Evolutionary conservation across 371 early-diverging fungal genomes (phyloP).

Genomic region (Mortierella sp.): DNA sequence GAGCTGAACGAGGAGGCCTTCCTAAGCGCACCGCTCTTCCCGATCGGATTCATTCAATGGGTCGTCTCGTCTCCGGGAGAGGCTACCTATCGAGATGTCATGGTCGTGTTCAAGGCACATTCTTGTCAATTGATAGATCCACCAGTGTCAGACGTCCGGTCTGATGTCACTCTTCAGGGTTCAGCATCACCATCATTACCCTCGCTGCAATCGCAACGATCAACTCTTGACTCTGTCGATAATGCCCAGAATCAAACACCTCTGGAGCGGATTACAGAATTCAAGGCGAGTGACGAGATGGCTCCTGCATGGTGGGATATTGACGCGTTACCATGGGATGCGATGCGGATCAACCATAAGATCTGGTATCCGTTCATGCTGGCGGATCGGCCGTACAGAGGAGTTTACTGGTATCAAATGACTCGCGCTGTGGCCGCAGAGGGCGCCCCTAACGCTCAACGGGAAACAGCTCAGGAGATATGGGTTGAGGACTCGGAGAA

Average conservation of each 20-base stretch:
- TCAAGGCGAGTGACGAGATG: constrained; percentile 45
- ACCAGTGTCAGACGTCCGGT: not conserved
- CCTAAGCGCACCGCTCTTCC: constrained; percentile 32
- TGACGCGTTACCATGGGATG: constrained; percentile 27
- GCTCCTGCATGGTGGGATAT: constrained; percentile 50
- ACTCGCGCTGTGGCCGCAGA: constrained; percentile 1
- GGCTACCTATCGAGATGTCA: constrained; percentile 26
- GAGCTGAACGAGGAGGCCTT: constrained; percentile 43
- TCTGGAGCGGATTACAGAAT: constrained; percentile 13
- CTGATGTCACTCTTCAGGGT: no score
- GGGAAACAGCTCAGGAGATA: constrained; percentile 38
- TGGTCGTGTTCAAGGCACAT: constrained; percentile 46
- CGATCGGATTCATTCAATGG: constrained; percentile 44
- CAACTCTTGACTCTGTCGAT: not conserved
- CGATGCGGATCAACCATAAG: constrained; percentile 41
- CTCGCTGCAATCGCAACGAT: no score
- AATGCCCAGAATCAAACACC: no score
- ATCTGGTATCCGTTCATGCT: constrained; percentile 46
- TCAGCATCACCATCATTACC: not conserved
- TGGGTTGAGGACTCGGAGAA: constrained; percentile 33
- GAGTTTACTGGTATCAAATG: constrained; percentile 40
- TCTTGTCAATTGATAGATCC: not conserved
- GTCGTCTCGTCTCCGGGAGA: constrained; percentile 12
- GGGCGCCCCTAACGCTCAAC: constrained; percentile 24
- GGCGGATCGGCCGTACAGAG: constrained; percentile 29